Evolutionary conservation across 805 yeast species (phyloP).

Genomic region (Hanseniaspora lindneri): DNA sequence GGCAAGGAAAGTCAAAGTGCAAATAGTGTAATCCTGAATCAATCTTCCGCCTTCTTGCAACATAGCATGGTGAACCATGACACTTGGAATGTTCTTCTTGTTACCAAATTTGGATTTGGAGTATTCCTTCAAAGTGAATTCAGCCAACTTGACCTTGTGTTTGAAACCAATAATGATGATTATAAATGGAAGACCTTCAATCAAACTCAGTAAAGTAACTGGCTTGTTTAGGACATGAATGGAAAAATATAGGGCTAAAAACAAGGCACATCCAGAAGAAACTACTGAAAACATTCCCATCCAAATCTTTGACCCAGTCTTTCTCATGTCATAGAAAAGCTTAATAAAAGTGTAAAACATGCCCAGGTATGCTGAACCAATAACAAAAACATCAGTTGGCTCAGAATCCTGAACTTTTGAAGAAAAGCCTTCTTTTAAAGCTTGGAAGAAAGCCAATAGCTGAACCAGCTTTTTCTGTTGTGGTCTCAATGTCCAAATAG

Average conservation of each 20-base stretch:
- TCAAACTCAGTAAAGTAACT: slow-evolving; percentile 60
- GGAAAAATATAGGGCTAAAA: slow-evolving; percentile 60
- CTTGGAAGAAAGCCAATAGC: slow-evolving; percentile 41
- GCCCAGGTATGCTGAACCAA: slow-evolving; percentile 69
- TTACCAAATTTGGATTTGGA: slow-evolving; percentile 28
- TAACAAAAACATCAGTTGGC: slow-evolving; percentile 68
- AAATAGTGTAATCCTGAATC: slow-evolving; percentile 64
- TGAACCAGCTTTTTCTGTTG: slow-evolving; percentile 44
- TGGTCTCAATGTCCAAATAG: slow-evolving; percentile 48
- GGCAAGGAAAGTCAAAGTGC: slow-evolving; percentile 57
- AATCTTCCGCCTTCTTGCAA: slow-evolving; percentile 30
- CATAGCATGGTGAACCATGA: slow-evolving; percentile 29
- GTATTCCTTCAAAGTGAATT: slow-evolving; percentile 37
- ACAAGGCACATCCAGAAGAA: slow-evolving; percentile 71
- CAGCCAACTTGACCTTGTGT: slow-evolving; percentile 63
- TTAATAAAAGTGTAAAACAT: slow-evolving; percentile 75
- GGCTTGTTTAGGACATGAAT: slow-evolving; percentile 44
- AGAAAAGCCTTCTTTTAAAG: slow-evolving; percentile 32
- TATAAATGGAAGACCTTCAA: slow-evolving; percentile 88
- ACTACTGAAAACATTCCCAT: slow-evolving; percentile 66
- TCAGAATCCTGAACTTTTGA: slow-evolving; percentile 59
- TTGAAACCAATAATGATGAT: slow-evolving; percentile 88
- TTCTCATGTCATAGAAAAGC: slow-evolving; percentile 63
- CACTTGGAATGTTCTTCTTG: slow-evolving; percentile 21
- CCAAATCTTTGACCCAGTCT: slow-evolving; percentile 78